A percentile compares a stretch with the other conserved stretches of the same genome.
These are phyloP conservation scores for Gigaspora rosea DNA, from an alignment of 192 early-diverging fungal genomes.

Conservation along the genomic window DNA sequence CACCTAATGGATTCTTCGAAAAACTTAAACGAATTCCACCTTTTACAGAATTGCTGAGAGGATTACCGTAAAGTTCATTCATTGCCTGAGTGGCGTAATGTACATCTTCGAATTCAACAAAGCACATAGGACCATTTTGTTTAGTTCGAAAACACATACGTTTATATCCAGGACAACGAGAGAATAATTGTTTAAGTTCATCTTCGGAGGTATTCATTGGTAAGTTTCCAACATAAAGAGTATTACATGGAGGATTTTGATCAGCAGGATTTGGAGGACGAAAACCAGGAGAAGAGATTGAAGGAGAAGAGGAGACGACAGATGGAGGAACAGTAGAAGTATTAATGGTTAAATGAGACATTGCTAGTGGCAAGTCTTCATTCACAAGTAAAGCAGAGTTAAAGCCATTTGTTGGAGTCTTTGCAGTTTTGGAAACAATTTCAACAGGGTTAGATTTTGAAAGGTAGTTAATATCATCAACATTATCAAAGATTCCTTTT, in stretches of 20 bases:
- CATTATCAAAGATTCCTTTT: slow-evolving; percentile 43
- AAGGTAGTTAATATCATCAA: slow-evolving; percentile 43
- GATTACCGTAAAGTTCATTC: slow-evolving; percentile 82
- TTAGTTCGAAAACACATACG: slow-evolving; percentile 86
- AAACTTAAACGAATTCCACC: slow-evolving; percentile 95
- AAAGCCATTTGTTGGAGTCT: slow-evolving; percentile 46
- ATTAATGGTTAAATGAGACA: slow-evolving; percentile 48
- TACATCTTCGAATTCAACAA: slow-evolving; percentile 99
- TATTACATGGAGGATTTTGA: slow-evolving; percentile 99
- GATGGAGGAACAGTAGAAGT: slow-evolving; percentile 37
- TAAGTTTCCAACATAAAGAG: slow-evolving; percentile 97
- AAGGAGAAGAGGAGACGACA: slow-evolving; percentile 35
- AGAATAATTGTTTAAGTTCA: slow-evolving; percentile 84
- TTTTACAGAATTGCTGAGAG: slow-evolving; percentile 81
- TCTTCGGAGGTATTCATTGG: slow-evolving; percentile 87
- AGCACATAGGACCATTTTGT: slow-evolving; percentile 96
- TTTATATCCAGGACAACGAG: slow-evolving; percentile 82
- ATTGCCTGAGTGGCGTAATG: slow-evolving; percentile 87
- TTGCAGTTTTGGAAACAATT: slow-evolving; percentile 26
- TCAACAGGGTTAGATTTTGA: slow-evolving; percentile 52
- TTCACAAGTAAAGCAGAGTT: slow-evolving; percentile 46
- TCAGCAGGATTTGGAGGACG: slow-evolving; percentile 69
- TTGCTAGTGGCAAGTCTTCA: slow-evolving; percentile 47
- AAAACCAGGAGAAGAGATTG: slow-evolving; percentile 51
- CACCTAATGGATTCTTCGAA: slow-evolving; percentile 95